Evolutionary conservation across 768 basidiomycete genomes (phyloP).

Genomic region (Postia placenta): DNA sequence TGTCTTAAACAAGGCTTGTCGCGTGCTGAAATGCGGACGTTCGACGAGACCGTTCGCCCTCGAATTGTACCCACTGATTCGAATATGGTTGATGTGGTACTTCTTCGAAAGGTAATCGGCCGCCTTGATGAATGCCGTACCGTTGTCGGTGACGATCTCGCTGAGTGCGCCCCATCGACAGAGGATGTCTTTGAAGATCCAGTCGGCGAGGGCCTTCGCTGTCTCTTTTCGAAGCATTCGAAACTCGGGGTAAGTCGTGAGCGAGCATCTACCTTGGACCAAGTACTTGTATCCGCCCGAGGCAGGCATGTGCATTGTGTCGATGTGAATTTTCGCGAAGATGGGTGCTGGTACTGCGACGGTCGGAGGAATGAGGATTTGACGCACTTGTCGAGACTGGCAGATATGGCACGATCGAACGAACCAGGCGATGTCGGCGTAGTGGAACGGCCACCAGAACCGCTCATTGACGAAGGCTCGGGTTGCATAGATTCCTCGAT

Average conservation of each 20-base stretch:
- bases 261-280: slow-evolving; percentile 30
- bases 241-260: slow-evolving; percentile 25
- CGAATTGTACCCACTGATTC: slow-evolving; percentile 19
- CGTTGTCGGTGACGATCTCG: slow-evolving; percentile 39
- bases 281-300: slow-evolving; percentile 29
- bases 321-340: slow-evolving; percentile 32
- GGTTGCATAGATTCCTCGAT: slow-evolving; percentile 14
- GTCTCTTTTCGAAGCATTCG: slow-evolving; percentile 24
- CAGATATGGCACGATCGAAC: slow-evolving; percentile 31
- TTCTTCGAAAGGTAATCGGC: slow-evolving; percentile 18
- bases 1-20: slow-evolving; percentile 17
- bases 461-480: slow-evolving; percentile 10
- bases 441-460: slow-evolving; percentile 23
- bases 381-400: slow-evolving; percentile 22
- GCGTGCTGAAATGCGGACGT: slow-evolving; percentile 14
- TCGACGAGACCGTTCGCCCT: slow-evolving; percentile 20
- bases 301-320: slow-evolving; percentile 36
- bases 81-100: slow-evolving; percentile 33
- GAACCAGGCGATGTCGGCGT: slow-evolving; percentile 16
- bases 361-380: slow-evolving; percentile 20
- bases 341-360: slow-evolving; percentile 14
- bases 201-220: slow-evolving; percentile 20
- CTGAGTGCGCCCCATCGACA: slow-evolving; percentile 33
- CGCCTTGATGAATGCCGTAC: slow-evolving; percentile 23
- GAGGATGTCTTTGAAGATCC: slow-evolving; percentile 31